Percentiles rank a stretch among this genome's conserved stretches.
Evolutionary conservation across 2,329 filamentous ascomycete species (phyloP).

Genomic region (Diaporthe vexans): DNA sequence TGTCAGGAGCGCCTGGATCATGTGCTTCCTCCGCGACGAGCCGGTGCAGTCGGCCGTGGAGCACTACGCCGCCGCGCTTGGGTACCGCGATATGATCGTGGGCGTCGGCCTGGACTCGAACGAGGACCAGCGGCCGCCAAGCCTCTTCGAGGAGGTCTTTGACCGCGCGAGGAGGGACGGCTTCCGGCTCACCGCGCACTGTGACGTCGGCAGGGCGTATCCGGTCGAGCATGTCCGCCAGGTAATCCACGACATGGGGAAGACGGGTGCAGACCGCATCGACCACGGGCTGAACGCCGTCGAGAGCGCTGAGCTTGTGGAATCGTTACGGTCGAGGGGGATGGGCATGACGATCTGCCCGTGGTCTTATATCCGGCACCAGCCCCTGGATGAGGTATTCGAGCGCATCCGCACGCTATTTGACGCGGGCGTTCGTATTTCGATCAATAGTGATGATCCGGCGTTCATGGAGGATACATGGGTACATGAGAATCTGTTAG

Average conservation of each 20-base stretch:
- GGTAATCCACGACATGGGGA: slow-evolving; percentile 49
- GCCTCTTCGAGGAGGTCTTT: slow-evolving; percentile 59
- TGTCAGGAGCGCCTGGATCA: slow-evolving; percentile 53
- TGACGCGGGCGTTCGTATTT: slow-evolving; percentile 60
- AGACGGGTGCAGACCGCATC: slow-evolving; percentile 54
- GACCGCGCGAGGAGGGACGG: slow-evolving; percentile 54
- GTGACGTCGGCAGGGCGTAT: slow-evolving; percentile 65
- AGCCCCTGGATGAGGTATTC: slow-evolving; percentile 58
- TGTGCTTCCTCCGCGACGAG: slow-evolving; percentile 59
- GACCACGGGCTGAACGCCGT: slow-evolving; percentile 59
- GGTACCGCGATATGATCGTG: slow-evolving; percentile 51
- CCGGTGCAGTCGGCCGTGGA: slow-evolving; percentile 54
- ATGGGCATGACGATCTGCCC: slow-evolving; percentile 59
- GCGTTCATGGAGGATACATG: slow-evolving; percentile 65
- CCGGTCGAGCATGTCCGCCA: slow-evolving; percentile 59
- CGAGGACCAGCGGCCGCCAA: slow-evolving; percentile 59
- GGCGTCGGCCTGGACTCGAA: slow-evolving; percentile 63
- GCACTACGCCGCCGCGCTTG: slow-evolving; percentile 54
- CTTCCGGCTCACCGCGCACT: slow-evolving; percentile 62
- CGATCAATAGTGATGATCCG: slow-evolving; percentile 64
- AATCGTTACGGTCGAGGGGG: slow-evolving; percentile 48
- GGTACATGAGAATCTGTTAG: slow-evolving; percentile 62
- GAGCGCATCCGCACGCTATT: slow-evolving; percentile 59
- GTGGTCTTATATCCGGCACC: slow-evolving; percentile 57
- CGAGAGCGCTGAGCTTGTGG: slow-evolving; percentile 51